A percentile compares a stretch with the other conserved stretches of the same genome.
Conservation (phyloP, 306 rosid species). For the Castanea sativa region DNA sequence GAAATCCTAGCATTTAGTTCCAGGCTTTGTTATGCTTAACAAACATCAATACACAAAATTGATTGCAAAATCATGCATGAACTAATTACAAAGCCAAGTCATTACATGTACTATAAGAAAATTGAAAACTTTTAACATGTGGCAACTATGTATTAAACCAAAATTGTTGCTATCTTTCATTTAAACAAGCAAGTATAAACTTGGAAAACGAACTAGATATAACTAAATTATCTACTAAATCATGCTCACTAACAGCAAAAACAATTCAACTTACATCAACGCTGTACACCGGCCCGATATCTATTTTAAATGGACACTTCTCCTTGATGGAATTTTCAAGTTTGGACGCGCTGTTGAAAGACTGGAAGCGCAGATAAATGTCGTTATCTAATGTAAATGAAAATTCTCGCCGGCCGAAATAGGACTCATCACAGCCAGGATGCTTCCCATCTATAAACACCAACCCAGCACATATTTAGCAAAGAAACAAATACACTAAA, state of each 20-base stretch:
- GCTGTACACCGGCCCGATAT: constrained; percentile 83
- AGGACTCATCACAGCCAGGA: constrained; percentile 75
- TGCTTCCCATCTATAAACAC: constrained; percentile 81
- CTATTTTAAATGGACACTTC: constrained; percentile 75
- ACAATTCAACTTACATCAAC: constrained; percentile 59
- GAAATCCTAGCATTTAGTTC: not conserved
- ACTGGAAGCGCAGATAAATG: constrained; percentile 67
- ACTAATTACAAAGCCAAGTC: not conserved
- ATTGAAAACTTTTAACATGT: not conserved
- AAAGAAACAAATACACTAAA: not conserved
- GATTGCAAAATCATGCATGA: not conserved
- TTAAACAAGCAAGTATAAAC: not conserved
- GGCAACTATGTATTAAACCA: not conserved
- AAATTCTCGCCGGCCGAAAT: constrained; percentile 76
- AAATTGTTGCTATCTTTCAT: not conserved
- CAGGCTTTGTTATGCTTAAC: not conserved
- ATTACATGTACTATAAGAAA: not conserved
- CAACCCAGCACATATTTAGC: constrained; percentile 1
- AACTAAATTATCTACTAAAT: not conserved
- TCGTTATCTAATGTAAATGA: constrained; percentile 76
- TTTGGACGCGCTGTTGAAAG: constrained; percentile 56
- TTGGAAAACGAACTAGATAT: not conserved
- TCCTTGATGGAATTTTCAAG: constrained; percentile 74
- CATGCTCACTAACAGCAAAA: not conserved
- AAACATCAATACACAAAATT: not conserved